These are phyloP conservation scores for Garcia nutans DNA, from an alignment of 345 rosid species.

Conservation along the genomic window DNA sequence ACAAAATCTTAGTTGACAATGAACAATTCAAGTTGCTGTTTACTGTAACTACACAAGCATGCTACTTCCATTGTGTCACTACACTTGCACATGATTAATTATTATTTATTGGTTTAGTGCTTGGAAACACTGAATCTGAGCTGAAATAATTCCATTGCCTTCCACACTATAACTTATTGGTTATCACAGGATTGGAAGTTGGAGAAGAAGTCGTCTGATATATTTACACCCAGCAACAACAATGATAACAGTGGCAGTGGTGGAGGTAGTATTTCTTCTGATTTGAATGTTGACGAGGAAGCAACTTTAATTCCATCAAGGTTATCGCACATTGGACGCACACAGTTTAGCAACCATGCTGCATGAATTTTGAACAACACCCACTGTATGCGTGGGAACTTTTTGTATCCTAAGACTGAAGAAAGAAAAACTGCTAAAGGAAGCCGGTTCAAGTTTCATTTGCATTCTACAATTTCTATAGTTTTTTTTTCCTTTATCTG, in stretches of 20 bases:
- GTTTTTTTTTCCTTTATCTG: not conserved
- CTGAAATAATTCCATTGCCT: not conserved
- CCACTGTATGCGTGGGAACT: not conserved
- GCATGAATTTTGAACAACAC: constrained; percentile 23
- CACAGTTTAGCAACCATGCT: constrained; percentile 59
- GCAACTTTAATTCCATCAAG: constrained; percentile 73
- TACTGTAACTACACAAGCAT: not conserved
- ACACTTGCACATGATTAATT: not conserved
- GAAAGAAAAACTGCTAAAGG: not conserved
- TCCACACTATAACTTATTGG: not conserved
- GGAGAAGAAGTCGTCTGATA: constrained; percentile 92
- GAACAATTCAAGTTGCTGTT: too few species aligned
- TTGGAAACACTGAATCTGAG: not conserved
- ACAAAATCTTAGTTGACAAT: not conserved
- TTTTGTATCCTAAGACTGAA: not conserved
- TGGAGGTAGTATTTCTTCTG: constrained; percentile 36
- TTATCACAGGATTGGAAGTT: constrained; percentile 73
- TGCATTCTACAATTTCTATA: not conserved
- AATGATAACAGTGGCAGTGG: constrained; percentile 39
- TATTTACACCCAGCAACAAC: constrained; percentile 48
- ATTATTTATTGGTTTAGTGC: not conserved
- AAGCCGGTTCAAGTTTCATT: not conserved
- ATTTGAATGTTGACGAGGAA: constrained; percentile 65
- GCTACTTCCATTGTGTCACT: not conserved
- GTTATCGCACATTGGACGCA: constrained; percentile 74